Percentiles rank a stretch among this genome's conserved stretches.
Conservation (phyloP, 2,329 filamentous ascomycete species). For the Fusarium piperis region DNA sequence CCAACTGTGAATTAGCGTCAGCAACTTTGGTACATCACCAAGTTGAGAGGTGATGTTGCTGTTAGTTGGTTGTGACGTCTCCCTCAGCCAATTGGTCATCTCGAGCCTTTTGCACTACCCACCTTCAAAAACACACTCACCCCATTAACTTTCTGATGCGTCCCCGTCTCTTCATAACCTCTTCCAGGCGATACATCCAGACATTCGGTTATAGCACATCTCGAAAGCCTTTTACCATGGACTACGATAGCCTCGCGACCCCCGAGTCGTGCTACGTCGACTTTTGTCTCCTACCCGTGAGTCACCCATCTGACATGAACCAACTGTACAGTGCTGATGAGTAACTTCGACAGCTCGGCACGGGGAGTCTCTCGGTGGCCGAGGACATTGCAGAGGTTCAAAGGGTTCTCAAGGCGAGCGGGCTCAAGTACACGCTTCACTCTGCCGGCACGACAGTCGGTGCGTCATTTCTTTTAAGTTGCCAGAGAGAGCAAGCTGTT, state of each 20-base stretch:
- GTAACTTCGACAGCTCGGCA: slow-evolving; percentile 72
- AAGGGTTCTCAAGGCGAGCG: slow-evolving; percentile 81
- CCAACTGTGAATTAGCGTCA: neutral
- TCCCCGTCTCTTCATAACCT: neutral
- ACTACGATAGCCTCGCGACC: slow-evolving; percentile 66
- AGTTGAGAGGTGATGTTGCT: slow-evolving; percentile 11
- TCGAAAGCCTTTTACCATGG: slow-evolving; percentile 41
- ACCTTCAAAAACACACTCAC: neutral
- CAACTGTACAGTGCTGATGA: slow-evolving; percentile 8
- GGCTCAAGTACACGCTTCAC: slow-evolving; percentile 88
- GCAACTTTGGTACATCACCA: slow-evolving; percentile 22
- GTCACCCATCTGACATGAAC: slow-evolving; percentile 40
- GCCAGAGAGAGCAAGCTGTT: neutral
- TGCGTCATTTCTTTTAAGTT: slow-evolving; percentile 55
- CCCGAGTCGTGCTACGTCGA: slow-evolving; percentile 84
- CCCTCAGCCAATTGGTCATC: slow-evolving; percentile 32
- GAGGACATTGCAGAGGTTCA: slow-evolving; percentile 91
- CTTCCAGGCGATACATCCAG: neutral
- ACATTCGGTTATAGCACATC: neutral
- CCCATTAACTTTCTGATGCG: slow-evolving; percentile 2
- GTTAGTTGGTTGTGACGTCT: slow-evolving; percentile 11
- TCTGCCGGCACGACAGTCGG: slow-evolving; percentile 92
- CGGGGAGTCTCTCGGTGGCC: slow-evolving; percentile 77
- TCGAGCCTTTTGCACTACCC: neutral
- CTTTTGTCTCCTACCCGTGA: slow-evolving; percentile 87